Percentiles rank a stretch among this genome's conserved stretches.
Conservation (phyloP, 139 green algal genomes). For the Ettlia oleoabundans region DNA sequence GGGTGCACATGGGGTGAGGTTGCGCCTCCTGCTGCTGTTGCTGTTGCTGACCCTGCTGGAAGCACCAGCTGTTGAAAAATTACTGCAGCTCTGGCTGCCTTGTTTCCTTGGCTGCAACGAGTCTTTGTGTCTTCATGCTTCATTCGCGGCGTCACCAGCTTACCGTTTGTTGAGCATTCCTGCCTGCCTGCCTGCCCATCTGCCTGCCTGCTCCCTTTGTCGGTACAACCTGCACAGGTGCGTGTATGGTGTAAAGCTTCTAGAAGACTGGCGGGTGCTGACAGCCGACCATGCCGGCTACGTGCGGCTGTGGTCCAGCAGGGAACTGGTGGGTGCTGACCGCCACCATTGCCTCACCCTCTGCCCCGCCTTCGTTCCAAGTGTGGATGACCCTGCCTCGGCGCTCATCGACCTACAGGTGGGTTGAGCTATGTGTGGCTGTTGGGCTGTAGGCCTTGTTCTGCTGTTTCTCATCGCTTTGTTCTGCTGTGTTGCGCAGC, state of each 20-base stretch:
- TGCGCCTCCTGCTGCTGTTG: neutral
- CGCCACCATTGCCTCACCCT: neutral
- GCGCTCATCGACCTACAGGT: neutral
- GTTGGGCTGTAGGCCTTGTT: too few relatives aligned
- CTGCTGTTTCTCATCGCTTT: too few relatives aligned
- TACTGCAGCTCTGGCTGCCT: neutral
- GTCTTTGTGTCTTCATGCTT: too few relatives aligned
- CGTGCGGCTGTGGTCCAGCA: constrained; percentile 31
- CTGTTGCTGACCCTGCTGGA: neutral
- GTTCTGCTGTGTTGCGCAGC: too few relatives aligned
- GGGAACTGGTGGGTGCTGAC: too few relatives aligned
- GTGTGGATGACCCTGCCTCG: neutral
- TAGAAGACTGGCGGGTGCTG: constrained; percentile 1
- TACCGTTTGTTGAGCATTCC: too few relatives aligned
- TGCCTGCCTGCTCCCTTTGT: too few relatives aligned
- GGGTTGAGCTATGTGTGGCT: neutral
- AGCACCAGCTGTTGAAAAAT: too few relatives aligned
- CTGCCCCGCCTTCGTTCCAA: neutral
- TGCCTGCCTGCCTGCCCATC: too few relatives aligned
- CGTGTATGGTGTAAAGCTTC: neutral
- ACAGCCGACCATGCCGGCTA: constrained; percentile 10
- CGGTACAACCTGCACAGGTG: neutral
- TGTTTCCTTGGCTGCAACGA: too few relatives aligned
- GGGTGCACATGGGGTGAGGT: constrained; percentile 14
- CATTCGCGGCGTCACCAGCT: too few relatives aligned